A percentile compares a stretch with the other conserved stretches of the same genome.
phyloP scores from a whole-genome alignment of 768 basidiomycete genomes.

The Phylloporus scabripes region DNA sequence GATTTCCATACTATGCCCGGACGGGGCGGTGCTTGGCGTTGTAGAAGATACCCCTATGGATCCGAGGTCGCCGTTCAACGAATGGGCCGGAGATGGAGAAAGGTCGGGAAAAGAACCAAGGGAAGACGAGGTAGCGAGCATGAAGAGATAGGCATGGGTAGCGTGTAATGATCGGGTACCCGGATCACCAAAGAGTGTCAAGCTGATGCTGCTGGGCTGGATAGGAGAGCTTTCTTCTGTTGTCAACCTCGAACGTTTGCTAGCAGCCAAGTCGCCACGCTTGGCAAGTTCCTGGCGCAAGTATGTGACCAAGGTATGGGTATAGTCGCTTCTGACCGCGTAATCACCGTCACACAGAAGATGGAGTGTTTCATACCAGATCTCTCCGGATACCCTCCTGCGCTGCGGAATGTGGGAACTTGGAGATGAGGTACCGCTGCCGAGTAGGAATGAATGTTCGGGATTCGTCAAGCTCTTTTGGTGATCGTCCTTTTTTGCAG shows the following conservation, averaged over 20 bases:
- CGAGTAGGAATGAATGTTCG: conserved; percentile 25
- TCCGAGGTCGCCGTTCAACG: conserved; percentile 27
- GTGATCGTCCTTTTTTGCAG: conserved; percentile 23
- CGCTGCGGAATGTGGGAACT: conserved; percentile 44
- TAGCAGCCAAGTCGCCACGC: conserved; percentile 42
- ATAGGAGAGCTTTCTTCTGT: conserved; percentile 44
- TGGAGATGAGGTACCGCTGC: conserved; percentile 24
- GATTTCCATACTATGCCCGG: conserved; percentile 17
- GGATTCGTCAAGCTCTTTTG: conserved; percentile 12
- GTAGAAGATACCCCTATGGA: conserved; percentile 28
- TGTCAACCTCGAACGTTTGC: conserved; percentile 41
- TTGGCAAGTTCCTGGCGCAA: conserved; percentile 70
- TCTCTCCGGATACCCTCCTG: conserved; percentile 68
- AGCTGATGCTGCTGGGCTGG: conserved; percentile 41
- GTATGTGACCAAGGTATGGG: conserved; percentile 68
- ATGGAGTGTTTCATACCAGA: conserved; percentile 88
- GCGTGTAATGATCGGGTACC: conserved; percentile 73
- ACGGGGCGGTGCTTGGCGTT: conserved; percentile 28
- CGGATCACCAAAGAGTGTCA: conserved; percentile 52
- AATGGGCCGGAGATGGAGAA: conserved; percentile 39
- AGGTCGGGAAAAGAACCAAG: conserved; percentile 44
- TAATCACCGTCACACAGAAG: conserved; percentile 77
- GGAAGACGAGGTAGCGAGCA: conserved; percentile 65
- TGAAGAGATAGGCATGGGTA: conserved; percentile 74
- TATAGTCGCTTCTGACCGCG: conserved; percentile 75